Evolutionary conservation across 2,329 filamentous ascomycete genomes (phyloP).

Genomic region (Colletotrichum noveboracense): DNA sequence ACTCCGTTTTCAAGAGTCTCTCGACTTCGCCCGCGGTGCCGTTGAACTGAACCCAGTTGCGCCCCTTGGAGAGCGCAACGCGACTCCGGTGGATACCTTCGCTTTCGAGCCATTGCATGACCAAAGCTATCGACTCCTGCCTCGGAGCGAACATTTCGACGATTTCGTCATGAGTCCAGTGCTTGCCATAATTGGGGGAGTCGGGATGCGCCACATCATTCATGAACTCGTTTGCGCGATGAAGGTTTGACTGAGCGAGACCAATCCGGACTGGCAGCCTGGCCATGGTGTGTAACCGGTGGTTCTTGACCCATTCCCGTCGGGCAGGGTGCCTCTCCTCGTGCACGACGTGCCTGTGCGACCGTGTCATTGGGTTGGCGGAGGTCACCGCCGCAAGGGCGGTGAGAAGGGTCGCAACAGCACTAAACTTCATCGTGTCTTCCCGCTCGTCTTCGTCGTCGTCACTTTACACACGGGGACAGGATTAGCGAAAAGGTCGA

Average conservation of each 20-base stretch:
- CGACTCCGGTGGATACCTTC: slow-evolving; percentile 54
- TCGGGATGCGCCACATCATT: slow-evolving; percentile 36
- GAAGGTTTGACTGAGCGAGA: slow-evolving; percentile 22
- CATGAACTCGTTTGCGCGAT: slow-evolving; percentile 23
- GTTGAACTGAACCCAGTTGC: slow-evolving; percentile 60
- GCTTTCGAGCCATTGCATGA: slow-evolving; percentile 58
- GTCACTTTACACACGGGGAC: neutral
- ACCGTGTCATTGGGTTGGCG: slow-evolving; percentile 15
- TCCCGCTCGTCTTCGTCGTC: neutral
- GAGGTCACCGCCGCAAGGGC: slow-evolving; percentile 11
- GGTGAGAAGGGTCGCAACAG: slow-evolving; percentile 6
- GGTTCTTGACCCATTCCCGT: slow-evolving; percentile 21
- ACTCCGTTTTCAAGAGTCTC: slow-evolving; percentile 55
- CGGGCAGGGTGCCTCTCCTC: slow-evolving; percentile 21
- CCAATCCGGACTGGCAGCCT: slow-evolving; percentile 23
- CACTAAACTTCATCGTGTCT: slow-evolving; percentile 21
- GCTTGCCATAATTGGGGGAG: slow-evolving; percentile 50
- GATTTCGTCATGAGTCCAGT: slow-evolving; percentile 50
- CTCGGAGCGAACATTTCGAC: slow-evolving; percentile 46
- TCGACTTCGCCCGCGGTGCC: slow-evolving; percentile 60
- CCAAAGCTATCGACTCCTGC: slow-evolving; percentile 50
- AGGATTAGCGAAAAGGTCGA: neutral
- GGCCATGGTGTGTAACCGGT: slow-evolving; percentile 11
- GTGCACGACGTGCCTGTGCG: slow-evolving; percentile 22
- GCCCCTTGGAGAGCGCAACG: slow-evolving; percentile 53